These are phyloP conservation scores for Penicillium crustosum DNA, from an alignment of 2,329 filamentous ascomycete species.

Conservation along the genomic window DNA sequence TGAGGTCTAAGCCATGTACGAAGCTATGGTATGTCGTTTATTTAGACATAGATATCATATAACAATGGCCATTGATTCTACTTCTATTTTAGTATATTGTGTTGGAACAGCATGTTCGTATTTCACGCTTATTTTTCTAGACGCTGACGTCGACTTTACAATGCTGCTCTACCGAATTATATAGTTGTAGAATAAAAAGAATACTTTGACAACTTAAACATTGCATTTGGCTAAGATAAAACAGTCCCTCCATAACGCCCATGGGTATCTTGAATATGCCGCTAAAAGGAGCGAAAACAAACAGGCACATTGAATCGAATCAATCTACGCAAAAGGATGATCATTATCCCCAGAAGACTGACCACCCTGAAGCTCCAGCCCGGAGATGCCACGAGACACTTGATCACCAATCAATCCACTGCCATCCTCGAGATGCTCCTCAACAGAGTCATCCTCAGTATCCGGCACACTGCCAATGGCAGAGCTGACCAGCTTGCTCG, in stretches of 20 bases:
- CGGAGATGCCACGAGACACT: neutral
- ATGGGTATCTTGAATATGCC: slow-evolving; percentile 10
- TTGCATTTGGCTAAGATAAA: neutral
- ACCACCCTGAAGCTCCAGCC: neutral
- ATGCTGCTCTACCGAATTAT: neutral
- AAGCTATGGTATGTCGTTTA: neutral
- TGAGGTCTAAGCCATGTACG: neutral
- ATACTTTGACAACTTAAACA: neutral
- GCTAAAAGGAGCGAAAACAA: slow-evolving; percentile 4
- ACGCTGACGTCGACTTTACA: neutral
- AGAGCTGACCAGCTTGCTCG: slow-evolving; percentile 40
- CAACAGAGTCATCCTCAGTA: neutral
- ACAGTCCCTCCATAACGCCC: neutral
- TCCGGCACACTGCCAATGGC: slow-evolving; percentile 1
- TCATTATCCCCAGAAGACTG: neutral
- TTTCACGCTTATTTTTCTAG: neutral
- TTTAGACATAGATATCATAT: neutral
- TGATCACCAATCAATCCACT: neutral
- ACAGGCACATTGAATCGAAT: neutral
- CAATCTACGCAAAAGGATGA: neutral
- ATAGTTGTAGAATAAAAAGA: neutral
- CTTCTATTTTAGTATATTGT: neutral
- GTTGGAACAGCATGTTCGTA: too few species aligned
- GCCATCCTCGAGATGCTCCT: neutral
- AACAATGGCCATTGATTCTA: neutral